Percentiles rank a stretch among this genome's conserved stretches.
Evolutionary conservation across 805 yeast species (phyloP).

Genomic region (Hanseniaspora thailandica): DNA sequence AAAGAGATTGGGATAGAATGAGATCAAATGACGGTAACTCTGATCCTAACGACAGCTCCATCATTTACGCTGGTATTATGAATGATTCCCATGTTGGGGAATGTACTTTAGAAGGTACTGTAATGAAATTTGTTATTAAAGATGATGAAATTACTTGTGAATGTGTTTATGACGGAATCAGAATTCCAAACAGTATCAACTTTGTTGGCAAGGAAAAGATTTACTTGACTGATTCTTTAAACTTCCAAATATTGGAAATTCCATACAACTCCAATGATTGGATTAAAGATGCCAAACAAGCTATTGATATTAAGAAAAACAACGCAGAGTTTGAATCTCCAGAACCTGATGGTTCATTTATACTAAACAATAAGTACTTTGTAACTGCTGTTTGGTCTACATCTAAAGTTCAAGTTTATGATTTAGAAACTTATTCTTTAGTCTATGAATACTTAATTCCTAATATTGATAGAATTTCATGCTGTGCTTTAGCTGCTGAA

Average conservation of each 20-base stretch:
- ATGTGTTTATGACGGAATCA: constrained; percentile 28
- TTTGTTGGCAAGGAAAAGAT: constrained; percentile 36
- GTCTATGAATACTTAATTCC: constrained; percentile 46
- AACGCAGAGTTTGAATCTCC: constrained; percentile 28
- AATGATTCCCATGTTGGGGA: constrained; percentile 36
- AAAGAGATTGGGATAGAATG: constrained; percentile 26
- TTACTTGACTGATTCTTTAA: constrained; percentile 45
- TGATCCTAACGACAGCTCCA: constrained; percentile 53
- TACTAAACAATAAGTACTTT: constrained; percentile 43
- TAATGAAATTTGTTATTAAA: constrained; percentile 34
- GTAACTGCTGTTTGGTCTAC: constrained; percentile 61
- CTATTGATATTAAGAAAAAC: constrained; percentile 29
- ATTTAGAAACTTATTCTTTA: constrained; percentile 32
- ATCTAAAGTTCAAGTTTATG: constrained; percentile 42
- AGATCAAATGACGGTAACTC: constrained; percentile 78
- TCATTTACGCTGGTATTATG: constrained; percentile 73
- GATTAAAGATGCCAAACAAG: constrained; percentile 26
- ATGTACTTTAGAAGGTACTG: constrained; percentile 41
- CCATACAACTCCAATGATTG: constrained; percentile 32
- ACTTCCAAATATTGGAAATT: constrained; percentile 35
- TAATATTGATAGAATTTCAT: constrained; percentile 47
- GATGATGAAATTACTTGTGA: constrained; percentile 19
- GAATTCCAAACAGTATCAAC: constrained; percentile 63
- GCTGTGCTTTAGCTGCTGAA: constrained; percentile 52
- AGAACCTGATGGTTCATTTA: constrained; percentile 74